Conservation (phyloP, 2,329 filamentous ascomycete genomes). For the Diaporthe vexans region DNA sequence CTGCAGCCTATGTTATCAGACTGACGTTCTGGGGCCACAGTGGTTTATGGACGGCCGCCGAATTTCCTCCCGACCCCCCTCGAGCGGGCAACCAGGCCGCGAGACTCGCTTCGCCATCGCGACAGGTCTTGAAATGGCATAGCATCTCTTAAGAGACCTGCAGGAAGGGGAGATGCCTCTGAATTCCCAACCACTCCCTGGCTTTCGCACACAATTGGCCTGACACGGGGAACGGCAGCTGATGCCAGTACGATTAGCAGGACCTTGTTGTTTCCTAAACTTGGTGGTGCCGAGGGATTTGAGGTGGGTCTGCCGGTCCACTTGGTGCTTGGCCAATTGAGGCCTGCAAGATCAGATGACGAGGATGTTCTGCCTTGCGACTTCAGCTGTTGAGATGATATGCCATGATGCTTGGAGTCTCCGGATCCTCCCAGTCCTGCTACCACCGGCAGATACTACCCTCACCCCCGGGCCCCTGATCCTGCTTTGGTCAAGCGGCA, state of each 20-base stretch:
- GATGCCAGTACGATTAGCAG: background rate
- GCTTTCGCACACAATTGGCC: background rate
- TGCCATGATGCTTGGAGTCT: background rate
- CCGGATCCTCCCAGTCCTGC: background rate
- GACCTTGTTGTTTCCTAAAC: background rate
- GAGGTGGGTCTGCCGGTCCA: background rate
- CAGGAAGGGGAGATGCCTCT: background rate
- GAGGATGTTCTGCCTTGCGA: conserved; percentile 17
- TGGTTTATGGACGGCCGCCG: background rate
- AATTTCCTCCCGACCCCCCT: background rate
- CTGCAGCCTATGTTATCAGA: background rate
- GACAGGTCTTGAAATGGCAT: background rate
- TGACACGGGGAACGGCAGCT: background rate
- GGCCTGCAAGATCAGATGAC: background rate
- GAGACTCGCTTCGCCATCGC: background rate
- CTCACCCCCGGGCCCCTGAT: background rate
- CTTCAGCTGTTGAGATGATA: conserved; percentile 8
- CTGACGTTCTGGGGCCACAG: background rate
- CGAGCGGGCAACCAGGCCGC: background rate
- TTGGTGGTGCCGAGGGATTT: background rate
- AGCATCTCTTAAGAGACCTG: background rate
- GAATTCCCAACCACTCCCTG: background rate
- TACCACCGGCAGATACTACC: background rate
- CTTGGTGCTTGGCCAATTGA: background rate
- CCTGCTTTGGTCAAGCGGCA: conserved; percentile 1